Evolutionary conservation across 2,329 filamentous ascomycete genomes (phyloP), one percentile per base, ranked within the genome.

Genomic region (Fusarium sacchari): DNA sequence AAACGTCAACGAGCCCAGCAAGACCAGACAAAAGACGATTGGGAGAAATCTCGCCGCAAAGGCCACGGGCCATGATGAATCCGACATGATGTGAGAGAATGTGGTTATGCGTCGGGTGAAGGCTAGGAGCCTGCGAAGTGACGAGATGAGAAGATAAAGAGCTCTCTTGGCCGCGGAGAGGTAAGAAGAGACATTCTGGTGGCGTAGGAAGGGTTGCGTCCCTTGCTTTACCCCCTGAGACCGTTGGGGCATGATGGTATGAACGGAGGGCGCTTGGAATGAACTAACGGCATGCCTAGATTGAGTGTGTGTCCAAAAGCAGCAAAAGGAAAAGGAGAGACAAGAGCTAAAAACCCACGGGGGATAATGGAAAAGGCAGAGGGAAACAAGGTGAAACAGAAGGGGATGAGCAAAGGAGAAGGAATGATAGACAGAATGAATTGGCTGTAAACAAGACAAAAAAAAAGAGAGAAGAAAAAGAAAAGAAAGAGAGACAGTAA

Each of bases 1-100:
- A 20, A 76, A 50, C 9, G 74, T 40, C 17, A 77, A 62, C 6
- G 64, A 64, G 17, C 63, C 34, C 11, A 78, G 64, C 15, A 79
- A 55, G 13, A 68, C 34, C 20, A 72, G 22, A 13, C 73, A 66
- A 55, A 79, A 77, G 44, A 43, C n/a, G 28, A 77, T 55, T 1
- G 77, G 74, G 13, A 79, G 52, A 5, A 72, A 14, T 30, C 66
- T 69, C n/a, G 67, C 47, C 36, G 60, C 50, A 26, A 74, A 50
- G 64, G 66, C 59, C n/a, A 69, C 12, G 20, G 30, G 58, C 50
- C 40, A 50, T 36, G 60, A 62, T 24, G 66, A 52, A 26, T 64
- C 44, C 47, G 71, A 34, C 73, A 77, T 77, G 24, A 56, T 59
- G 49, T 8, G 24, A 39, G 34, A 47, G 60, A 44, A 32, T 22